Percentiles rank a stretch among this genome's conserved stretches.
These are phyloP conservation scores for Lophium mytilinum DNA, from an alignment of 495 filamentous ascomycete species.

Conservation along the genomic window DNA sequence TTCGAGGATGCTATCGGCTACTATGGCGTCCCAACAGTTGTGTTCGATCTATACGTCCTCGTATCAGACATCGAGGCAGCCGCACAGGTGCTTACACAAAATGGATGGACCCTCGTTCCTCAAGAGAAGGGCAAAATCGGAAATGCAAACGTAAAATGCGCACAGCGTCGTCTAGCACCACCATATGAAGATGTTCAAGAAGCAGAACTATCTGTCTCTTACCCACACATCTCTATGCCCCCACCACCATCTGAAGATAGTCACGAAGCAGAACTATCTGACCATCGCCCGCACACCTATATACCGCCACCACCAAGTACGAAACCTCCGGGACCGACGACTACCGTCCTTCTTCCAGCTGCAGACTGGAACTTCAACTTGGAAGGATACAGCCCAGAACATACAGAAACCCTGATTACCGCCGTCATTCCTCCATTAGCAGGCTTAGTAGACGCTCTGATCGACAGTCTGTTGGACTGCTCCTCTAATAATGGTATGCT, in stretches of 20 bases:
- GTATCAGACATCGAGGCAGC: slow-evolving; percentile 23
- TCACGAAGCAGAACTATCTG: background rate
- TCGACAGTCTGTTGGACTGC: slow-evolving; percentile 12
- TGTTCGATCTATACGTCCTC: slow-evolving; percentile 29
- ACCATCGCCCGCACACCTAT: background rate
- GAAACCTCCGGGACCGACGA: slow-evolving; percentile 8
- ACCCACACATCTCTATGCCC: background rate
- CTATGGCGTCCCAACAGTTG: slow-evolving; percentile 27
- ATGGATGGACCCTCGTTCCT: slow-evolving; percentile 21
- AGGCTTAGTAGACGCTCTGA: slow-evolving; percentile 15
- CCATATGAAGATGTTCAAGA: background rate
- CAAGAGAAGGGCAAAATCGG: slow-evolving; percentile 18
- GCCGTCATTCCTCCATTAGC: slow-evolving; percentile 10
- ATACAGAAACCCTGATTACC: background rate
- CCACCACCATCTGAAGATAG: background rate
- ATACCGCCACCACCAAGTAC: background rate
- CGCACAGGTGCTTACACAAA: slow-evolving; percentile 10
- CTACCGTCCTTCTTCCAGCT: slow-evolving; percentile 23
- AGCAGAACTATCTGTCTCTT: background rate
- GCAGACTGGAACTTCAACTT: slow-evolving; percentile 15
- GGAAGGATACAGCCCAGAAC: background rate
- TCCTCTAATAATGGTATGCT: slow-evolving; percentile 2
- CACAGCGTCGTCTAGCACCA: slow-evolving; percentile 12
- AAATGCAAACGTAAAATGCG: slow-evolving; percentile 10
- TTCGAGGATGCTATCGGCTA: slow-evolving; percentile 28